Evolutionary conservation across 441 rosid genomes (phyloP).

Genomic region (Euphorbia celastroides): DNA sequence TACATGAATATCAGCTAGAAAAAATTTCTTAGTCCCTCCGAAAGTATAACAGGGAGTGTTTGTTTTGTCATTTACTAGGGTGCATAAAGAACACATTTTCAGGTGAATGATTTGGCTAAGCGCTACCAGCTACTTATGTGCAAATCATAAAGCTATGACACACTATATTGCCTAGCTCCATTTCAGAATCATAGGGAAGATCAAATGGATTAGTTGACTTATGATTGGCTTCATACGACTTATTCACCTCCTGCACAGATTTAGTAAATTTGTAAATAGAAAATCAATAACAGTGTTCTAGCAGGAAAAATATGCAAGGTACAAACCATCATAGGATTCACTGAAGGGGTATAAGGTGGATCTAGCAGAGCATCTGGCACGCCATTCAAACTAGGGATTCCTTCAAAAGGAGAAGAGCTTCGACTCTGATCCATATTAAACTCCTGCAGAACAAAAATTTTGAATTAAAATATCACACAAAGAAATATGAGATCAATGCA

Average conservation of each 20-base stretch:
- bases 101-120: constrained; percentile 6
- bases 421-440: constrained; percentile 26
- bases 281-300: constrained; percentile 9
- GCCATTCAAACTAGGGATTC: constrained; percentile 25
- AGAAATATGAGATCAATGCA: constrained; percentile 18
- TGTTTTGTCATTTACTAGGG: constrained; percentile 3
- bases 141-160: constrained; percentile 19
- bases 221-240: constrained; percentile 30
- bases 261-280: background rate
- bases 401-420: constrained; percentile 25
- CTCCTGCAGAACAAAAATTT: constrained; percentile 33
- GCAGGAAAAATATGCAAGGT: constrained; percentile 16
- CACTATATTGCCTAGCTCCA: constrained; percentile 64
- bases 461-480: constrained; percentile 18
- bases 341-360: constrained; percentile 31
- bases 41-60: background rate
- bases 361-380: constrained; percentile 28
- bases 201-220: constrained; percentile 91
- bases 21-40: no score
- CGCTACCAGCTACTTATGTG: constrained; percentile 10
- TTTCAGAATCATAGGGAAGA: constrained; percentile 67
- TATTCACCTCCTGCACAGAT: constrained; percentile 42
- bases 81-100: constrained; percentile 6
- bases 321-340: constrained; percentile 40
- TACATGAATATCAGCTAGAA: background rate